These are phyloP conservation scores for Aspergillus mulundensis DNA, from an alignment of 495 filamentous ascomycete genomes.

Conservation along the genomic window DNA sequence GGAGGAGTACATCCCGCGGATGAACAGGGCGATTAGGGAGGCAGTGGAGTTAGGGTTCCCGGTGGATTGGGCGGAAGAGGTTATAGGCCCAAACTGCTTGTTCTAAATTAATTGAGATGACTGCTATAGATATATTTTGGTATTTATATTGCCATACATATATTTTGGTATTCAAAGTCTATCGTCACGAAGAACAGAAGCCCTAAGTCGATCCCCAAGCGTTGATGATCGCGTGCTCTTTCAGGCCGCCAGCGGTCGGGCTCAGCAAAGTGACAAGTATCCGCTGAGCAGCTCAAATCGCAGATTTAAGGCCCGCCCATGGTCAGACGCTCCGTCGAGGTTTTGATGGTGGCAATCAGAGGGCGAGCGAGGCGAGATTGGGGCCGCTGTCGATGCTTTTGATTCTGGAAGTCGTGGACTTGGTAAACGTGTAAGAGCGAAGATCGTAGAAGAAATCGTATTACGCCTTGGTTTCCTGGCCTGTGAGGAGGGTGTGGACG, in stretches of 20 bases:
- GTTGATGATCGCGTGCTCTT: slow-evolving; percentile 5
- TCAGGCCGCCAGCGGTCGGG: slow-evolving; percentile 3
- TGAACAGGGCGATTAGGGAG: slow-evolving; percentile 65
- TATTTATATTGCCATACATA: slow-evolving; percentile 15
- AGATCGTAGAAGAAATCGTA: slow-evolving; percentile 7
- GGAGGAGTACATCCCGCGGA: slow-evolving; percentile 62
- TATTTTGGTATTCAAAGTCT: slow-evolving; percentile 3
- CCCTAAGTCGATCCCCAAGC: neutral
- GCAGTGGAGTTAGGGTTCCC: slow-evolving; percentile 55
- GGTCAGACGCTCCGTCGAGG: slow-evolving; percentile 8
- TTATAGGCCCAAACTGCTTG: slow-evolving; percentile 55
- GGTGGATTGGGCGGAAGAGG: slow-evolving; percentile 49
- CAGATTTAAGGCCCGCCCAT: neutral
- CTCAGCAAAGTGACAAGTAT: too few species aligned
- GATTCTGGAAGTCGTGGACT: neutral
- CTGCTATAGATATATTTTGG: too few species aligned
- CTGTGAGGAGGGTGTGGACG: slow-evolving; percentile 75
- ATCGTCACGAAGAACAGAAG: slow-evolving; percentile 12
- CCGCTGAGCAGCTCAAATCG: slow-evolving; percentile 9
- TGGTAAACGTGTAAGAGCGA: slow-evolving; percentile 2
- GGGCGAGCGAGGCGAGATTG: slow-evolving; percentile 1
- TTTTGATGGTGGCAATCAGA: slow-evolving; percentile 2
- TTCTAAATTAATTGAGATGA: neutral
- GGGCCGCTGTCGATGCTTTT: slow-evolving; percentile 5
- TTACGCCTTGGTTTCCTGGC: slow-evolving; percentile 41